Conservation (phyloP, 768 basidiomycete species). For the Russula foetens region DNA sequence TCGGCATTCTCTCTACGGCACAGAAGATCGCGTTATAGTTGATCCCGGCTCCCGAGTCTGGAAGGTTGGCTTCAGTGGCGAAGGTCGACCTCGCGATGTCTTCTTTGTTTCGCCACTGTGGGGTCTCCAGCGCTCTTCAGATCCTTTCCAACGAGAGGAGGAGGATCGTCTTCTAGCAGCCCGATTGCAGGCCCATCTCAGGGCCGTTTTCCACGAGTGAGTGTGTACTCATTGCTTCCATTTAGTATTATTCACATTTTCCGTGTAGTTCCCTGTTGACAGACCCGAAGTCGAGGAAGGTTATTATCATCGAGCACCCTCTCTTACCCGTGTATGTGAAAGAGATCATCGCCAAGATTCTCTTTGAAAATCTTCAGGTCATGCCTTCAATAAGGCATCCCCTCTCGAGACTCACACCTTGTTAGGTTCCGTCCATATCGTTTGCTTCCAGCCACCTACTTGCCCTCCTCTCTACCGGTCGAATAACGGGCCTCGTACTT, state of each 20-base stretch:
- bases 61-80: conserved; percentile 98
- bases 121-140: conserved; percentile 48
- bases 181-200: conserved; percentile 56
- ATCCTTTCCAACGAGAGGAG: conserved; percentile 54
- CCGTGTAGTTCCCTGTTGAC: conserved; percentile 73
- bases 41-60: conserved; percentile 91
- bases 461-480: conserved; percentile 75
- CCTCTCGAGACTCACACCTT: background rate
- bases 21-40: conserved; percentile 91
- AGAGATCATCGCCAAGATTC: conserved; percentile 72
- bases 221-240: conserved; percentile 24
- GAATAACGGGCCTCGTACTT: conserved; percentile 88
- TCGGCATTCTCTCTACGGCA: conserved; percentile 91
- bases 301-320: conserved; percentile 88
- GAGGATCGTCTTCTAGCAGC: conserved; percentile 66
- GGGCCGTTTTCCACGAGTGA: conserved; percentile 82
- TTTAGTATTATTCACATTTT: conserved; percentile 20
- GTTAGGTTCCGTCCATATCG: conserved; percentile 86
- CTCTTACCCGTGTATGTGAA: conserved; percentile 82
- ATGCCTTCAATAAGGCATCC: background rate
- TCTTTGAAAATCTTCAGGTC: conserved; percentile 90
- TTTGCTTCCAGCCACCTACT: conserved; percentile 87
- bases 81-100: conserved; percentile 84
- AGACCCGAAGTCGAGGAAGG: conserved; percentile 92
- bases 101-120: conserved; percentile 57